phyloP scores from a whole-genome alignment of 495 filamentous ascomycete species.

The Podospora australis region DNA sequence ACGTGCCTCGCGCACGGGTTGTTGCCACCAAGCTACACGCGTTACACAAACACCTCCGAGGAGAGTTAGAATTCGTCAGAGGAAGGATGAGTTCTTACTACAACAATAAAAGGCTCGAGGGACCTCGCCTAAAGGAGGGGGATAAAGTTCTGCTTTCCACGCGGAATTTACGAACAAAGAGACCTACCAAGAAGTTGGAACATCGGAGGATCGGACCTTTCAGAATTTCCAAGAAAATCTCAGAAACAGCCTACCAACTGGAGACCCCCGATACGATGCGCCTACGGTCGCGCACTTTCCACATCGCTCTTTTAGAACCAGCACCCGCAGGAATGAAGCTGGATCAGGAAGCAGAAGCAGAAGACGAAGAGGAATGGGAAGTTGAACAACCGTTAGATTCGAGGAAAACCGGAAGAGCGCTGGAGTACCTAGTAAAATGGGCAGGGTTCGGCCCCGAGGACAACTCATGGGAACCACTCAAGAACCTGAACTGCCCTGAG shows the following conservation, averaged over 20 bases:
- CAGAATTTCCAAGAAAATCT: not conserved
- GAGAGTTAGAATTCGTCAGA: not conserved
- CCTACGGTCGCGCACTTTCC: not conserved
- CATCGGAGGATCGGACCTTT: not conserved
- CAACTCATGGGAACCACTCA: not conserved
- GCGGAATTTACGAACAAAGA: not conserved
- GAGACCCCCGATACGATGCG: not conserved
- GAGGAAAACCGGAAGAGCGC: too few species aligned
- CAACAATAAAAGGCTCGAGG: not conserved
- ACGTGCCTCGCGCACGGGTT: not conserved
- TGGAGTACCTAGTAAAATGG: too few species aligned
- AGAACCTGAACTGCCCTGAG: not conserved
- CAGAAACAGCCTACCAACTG: not conserved
- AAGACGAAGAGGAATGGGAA: too few species aligned
- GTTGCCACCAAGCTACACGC: not conserved
- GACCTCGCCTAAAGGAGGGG: not conserved
- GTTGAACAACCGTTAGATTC: too few species aligned
- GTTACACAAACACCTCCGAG: not conserved
- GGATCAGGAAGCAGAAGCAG: too few species aligned
- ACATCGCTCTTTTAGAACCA: not conserved
- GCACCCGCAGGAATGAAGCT: not conserved
- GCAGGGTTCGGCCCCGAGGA: too few species aligned
- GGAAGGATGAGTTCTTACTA: not conserved
- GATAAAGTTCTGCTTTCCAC: slow-evolving; percentile 1
- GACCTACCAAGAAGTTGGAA: slow-evolving; percentile 1